Evolutionary conservation across 441 rosid genomes (phyloP), one percentile per base, ranked within the genome.

Genomic region (Croton laevigatus): DNA sequence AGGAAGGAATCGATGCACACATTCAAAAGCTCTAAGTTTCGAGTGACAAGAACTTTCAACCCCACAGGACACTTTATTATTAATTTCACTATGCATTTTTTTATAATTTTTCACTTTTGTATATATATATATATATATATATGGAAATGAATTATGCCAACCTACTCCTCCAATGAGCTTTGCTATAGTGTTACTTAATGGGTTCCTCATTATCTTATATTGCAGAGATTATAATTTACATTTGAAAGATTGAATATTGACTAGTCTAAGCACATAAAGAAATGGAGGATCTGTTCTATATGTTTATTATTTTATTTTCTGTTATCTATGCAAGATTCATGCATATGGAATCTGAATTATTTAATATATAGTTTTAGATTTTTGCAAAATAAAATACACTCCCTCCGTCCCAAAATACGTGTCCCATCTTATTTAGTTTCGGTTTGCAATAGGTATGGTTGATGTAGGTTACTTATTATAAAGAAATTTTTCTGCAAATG

Each of bases 1-100:
- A 76, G 77, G 69, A 54, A 69, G 77, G 88, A 84, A 79, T 84
- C 88, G 67, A 66, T 64, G 79, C 83, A 62, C 78, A 59, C 51
- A 79, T 64, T 75, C 58, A 64, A 75, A 36, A 45, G 75, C 60
- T 62, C 53, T 0, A 70, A 53, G 72, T 54, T 71, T 75, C 74
- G 79, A 67, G 81, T 57, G 82, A 79, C 76, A 69, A 51, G 62
- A 79, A 62, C 79, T 58, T 61, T 3, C 70, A 67, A 59, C 65
- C 86, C 65, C 86, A 79, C 85, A 68, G 79, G 86, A 27, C 73
- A 32, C 72, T 22, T 68, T 64, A 42, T 68, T 64, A 42, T 45
- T 69, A 51, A 16, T 79, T 76, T 78, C 64, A 67, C 68, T 59
- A 8, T 36, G 58, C 57, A 11, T 7, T 5, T 49, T 49, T 12